Evolutionary conservation across 1,284 basidiomycete species (phyloP).

Genomic region (Tilletia caries): DNA sequence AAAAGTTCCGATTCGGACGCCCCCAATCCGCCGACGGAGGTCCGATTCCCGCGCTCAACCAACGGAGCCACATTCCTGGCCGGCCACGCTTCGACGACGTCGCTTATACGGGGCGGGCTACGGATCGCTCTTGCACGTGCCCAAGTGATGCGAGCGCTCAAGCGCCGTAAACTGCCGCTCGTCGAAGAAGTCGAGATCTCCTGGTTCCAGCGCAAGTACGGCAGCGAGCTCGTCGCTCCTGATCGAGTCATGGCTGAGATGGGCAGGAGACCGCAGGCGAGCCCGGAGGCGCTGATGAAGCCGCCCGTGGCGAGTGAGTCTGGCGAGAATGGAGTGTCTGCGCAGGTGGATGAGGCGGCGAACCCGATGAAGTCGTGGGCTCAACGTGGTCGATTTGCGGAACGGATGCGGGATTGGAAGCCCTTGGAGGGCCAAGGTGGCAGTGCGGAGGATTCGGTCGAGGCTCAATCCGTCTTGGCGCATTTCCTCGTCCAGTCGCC

Average conservation of each 20-base stretch:
- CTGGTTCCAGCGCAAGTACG: constrained; percentile 39
- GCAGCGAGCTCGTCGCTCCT: constrained; percentile 29
- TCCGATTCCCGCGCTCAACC: constrained; percentile 40
- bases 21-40: constrained; percentile 16
- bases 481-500: no score
- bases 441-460: not conserved
- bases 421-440: no score
- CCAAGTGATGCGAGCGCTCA: constrained; percentile 34
- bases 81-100: constrained; percentile 25
- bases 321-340: not conserved
- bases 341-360: not conserved
- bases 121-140: constrained; percentile 32
- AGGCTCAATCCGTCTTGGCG: not conserved
- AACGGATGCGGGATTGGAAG: constrained; percentile 1
- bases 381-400: not conserved
- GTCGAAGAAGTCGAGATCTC: constrained; percentile 42
- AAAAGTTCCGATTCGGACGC: not conserved
- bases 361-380: constrained; percentile 17
- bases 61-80: constrained; percentile 24
- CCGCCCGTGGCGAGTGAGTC: constrained; percentile 25
- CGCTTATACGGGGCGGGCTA: constrained; percentile 24
- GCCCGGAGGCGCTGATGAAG: constrained; percentile 38
- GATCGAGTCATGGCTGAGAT: constrained; percentile 28
- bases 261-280: constrained; percentile 27
- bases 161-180: constrained; percentile 22